Evolutionary conservation across 306 rosid species (phyloP), one percentile per base, ranked within the genome.

Genomic region (Quercus variabilis): DNA sequence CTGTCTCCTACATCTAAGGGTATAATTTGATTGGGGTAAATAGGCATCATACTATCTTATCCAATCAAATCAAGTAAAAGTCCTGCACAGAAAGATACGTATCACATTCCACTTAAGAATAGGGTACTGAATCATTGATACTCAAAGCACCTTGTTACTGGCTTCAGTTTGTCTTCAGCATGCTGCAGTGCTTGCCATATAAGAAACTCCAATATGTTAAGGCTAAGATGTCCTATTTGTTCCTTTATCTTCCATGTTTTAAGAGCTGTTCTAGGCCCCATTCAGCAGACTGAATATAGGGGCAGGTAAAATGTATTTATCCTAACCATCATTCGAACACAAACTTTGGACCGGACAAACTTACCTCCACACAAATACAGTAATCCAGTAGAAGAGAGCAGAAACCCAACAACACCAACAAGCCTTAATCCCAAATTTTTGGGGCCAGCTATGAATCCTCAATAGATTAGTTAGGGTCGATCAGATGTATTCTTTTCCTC

Each of bases 41-140:
- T 6, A 64, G 1, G 1, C 43, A 64, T 28, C 41, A 64, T 19
- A 31, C 12, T 28, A 64, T n/a, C 70, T 30, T n/a, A 30, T 28
- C 21, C 23, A 30, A 64, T 17, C 46, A 64, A 38, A n/a, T 38
- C 20, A 38, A 28, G 43, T 23, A 64, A 64, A 65, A 31, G 71
- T 4, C 25, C 35, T 65, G 49, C 71, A 25, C 11, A 65, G 14
- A 65, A 63, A 67, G 71, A 67, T 67, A 49, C 52, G 18, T 31
- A 31, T 67, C 5, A 33, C 18, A 19, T 3, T 8, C 6, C 20
- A 31, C 15, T 11, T 5, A 21, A 10, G 30, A 23, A 10, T 23
- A 59, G 49, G 71, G 52, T 18, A 33, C 70, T 15, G 60, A 55
- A 63, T 74, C 76, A 49, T 77, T 74, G 80, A 73, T 57, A 49